phyloP scores from a whole-genome alignment of 1,284 basidiomycete species.

The Calocybe gambosa region DNA sequence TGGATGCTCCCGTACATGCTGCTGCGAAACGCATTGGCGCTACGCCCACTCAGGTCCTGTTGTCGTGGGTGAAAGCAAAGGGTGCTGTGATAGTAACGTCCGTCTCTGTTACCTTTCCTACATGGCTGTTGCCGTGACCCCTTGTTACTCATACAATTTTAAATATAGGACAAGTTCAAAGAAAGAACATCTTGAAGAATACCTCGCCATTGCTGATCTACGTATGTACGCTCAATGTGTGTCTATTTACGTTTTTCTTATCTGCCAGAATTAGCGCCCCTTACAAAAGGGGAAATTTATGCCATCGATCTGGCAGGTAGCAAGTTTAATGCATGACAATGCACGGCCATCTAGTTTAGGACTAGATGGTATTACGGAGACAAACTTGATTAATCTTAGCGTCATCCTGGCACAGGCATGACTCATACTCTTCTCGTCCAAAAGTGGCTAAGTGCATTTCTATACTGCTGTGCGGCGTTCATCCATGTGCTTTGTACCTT shows the following conservation, averaged over 20 bases:
- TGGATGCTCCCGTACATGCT: constrained; percentile 56
- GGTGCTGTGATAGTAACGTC: constrained; percentile 64
- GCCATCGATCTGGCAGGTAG: constrained; percentile 55
- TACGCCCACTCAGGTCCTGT: constrained; percentile 66
- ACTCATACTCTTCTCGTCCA: too few relatives aligned
- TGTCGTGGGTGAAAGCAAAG: constrained; percentile 63
- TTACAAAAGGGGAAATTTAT: constrained; percentile 45
- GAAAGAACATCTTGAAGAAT: constrained; percentile 57
- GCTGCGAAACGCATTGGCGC: constrained; percentile 55
- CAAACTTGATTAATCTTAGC: background rate
- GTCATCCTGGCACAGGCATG: too few relatives aligned
- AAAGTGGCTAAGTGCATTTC: too few relatives aligned
- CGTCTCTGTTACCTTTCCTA: constrained; percentile 23
- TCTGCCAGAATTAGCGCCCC: constrained; percentile 21
- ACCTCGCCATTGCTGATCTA: constrained; percentile 58
- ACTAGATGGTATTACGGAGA: background rate
- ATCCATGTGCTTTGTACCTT: too few relatives aligned
- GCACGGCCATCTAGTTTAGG: background rate
- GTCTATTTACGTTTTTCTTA: background rate
- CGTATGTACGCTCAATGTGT: constrained; percentile 29
- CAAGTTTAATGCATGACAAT: constrained; percentile 14
- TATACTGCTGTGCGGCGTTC: too few relatives aligned
- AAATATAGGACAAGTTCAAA: constrained; percentile 62
- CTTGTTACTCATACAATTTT: background rate
- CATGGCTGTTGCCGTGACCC: too few relatives aligned